Base-by-base conservation (phyloP, 176 grass and related monocot genomes). In the Paspalum vaginatum region DNA sequence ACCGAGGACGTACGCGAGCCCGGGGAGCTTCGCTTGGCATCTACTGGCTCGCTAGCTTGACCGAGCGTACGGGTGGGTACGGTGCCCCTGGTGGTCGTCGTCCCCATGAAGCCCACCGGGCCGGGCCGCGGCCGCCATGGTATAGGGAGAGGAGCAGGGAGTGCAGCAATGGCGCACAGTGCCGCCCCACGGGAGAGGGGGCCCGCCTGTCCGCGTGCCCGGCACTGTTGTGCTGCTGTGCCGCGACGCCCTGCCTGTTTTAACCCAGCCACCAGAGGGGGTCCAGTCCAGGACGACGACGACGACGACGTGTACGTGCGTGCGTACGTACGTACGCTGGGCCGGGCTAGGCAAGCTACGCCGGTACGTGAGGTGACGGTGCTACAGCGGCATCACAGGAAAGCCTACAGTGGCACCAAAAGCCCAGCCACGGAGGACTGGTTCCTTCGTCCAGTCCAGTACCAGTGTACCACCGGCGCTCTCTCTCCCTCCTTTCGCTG, bases 381-480 rank as follows among this genome's bases (percentile, higher is more conserved):
- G 61, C 47, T 78, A 69, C 72, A 72, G 4, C 3, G 15, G 54
- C 50, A 14, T 26, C 26, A 72, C 80, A 83, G 60, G 22, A 60
- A 74, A 78, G n/a, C 0, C 80, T 61, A 88, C 86, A 88, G 86
- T 74, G 13, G 15, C 40, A 88, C 66, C 61, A 74, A 74, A 74
- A 84, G 86, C 74, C 40, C 59, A 20, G 12, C 59, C 86, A 88
- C 80, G 75, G 80, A 84, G 75, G 75, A 61, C 86, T 24, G 56
- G 81, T 84, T 88, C 75, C 76, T 88, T 79, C 80, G 41, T 44
- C 66, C 74, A 27, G 86, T 83, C 55, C 68, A 72, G 66, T 48
- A 50, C 85, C 75, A 65, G 73, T 74, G 71, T 65, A 53, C 69
- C 58, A 26, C 53, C 17, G 26, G 20, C 8, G 0, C 49, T 18